phyloP scores from a whole-genome alignment of 768 basidiomycete species.

The Mycena haematopus region DNA sequence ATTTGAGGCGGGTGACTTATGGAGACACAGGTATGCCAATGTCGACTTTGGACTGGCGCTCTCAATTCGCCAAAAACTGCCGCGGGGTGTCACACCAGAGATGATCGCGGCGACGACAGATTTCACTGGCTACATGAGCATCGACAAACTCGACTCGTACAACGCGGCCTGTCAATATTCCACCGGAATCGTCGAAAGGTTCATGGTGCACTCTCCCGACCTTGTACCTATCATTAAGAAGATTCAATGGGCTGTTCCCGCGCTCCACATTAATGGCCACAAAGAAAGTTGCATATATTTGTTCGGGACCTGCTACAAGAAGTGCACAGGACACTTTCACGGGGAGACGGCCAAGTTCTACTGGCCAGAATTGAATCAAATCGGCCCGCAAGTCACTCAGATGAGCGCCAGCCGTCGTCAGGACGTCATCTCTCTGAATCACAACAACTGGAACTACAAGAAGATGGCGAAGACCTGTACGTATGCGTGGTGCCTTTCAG shows the following conservation, averaged over 20 bases:
- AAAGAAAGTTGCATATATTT: conserved; percentile 27
- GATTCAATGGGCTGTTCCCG: conserved; percentile 25
- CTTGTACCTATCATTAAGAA: conserved; percentile 6
- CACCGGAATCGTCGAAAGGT: conserved; percentile 14
- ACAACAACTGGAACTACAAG: conserved; percentile 28
- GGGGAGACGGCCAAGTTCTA: conserved; percentile 32
- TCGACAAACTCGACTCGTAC: conserved; percentile 14
- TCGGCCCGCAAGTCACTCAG: conserved; percentile 25
- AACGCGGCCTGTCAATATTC: conserved; percentile 28
- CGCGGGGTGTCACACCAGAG: neutral
- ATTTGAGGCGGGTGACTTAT: neutral
- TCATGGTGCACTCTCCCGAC: neutral
- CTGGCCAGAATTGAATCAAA: conserved; percentile 31
- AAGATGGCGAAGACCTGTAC: conserved; percentile 7
- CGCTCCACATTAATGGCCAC: conserved; percentile 31
- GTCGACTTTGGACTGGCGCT: conserved; percentile 20
- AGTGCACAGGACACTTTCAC: conserved; percentile 28
- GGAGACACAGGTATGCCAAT: conserved; percentile 20
- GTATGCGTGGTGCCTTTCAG: neutral
- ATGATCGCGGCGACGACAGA: neutral
- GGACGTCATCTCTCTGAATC: conserved; percentile 28
- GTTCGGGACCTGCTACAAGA: conserved; percentile 24
- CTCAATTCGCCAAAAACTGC: conserved; percentile 17
- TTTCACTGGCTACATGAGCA: neutral
- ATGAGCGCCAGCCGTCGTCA: conserved; percentile 30